Percentiles rank a stretch among this genome's conserved stretches.
These are phyloP conservation scores for Persicaria tinctoria DNA, from an alignment of 148 eudicot genomes.

Conservation along the genomic window DNA sequence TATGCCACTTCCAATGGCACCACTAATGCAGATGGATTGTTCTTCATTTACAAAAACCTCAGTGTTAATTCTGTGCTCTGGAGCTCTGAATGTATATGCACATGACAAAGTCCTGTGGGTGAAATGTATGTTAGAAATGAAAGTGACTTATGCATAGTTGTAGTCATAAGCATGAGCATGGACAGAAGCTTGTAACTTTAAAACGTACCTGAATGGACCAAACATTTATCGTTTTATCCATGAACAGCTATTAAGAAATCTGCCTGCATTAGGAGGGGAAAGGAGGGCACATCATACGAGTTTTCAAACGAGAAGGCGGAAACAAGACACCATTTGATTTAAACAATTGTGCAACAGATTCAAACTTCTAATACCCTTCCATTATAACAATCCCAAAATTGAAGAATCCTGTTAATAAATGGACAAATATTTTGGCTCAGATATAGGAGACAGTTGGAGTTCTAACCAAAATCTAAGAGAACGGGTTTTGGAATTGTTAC, in stretches of 20 bases:
- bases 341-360: background rate
- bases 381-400: background rate
- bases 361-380: background rate
- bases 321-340: background rate
- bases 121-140: background rate
- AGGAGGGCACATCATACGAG: background rate
- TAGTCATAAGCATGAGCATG: background rate
- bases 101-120: conserved; percentile 51
- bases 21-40: conserved; percentile 73
- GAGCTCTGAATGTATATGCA: conserved; percentile 79
- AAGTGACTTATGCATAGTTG: background rate
- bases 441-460: background rate
- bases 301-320: background rate
- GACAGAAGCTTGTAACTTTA: background rate
- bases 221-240: conserved; percentile 57
- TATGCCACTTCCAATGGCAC: conserved; percentile 73
- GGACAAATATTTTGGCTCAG: background rate
- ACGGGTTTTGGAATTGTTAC: conserved; percentile 27
- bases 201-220: conserved; percentile 80
- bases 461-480: background rate
- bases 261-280: conserved; percentile 43
- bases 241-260: conserved; percentile 70
- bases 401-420: background rate
- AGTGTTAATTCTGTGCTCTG: conserved; percentile 68
- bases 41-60: conserved; percentile 48